Base-by-base conservation (phyloP, 2,329 filamentous ascomycete species). In the Fusarium devonianum region DNA sequence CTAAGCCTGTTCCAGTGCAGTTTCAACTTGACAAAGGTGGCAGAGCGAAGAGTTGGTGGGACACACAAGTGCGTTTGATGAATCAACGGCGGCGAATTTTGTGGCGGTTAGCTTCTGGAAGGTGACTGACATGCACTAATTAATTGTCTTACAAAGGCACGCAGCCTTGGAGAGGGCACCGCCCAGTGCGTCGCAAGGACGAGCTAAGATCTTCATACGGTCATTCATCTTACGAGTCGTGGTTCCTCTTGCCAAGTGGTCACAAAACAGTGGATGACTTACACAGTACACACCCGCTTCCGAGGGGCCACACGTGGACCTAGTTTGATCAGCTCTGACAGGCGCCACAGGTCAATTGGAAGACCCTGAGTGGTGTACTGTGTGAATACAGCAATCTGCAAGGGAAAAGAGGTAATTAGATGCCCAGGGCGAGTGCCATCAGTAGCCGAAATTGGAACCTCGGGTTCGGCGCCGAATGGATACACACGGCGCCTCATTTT, bases 391-490 rank as follows among this genome's bases (percentile, higher is more conserved):
- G n/a, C n/a, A n/a, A n/a, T n/a, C n/a, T n/a, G n/a, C n/a, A n/a
- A n/a, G 17, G 10, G 21, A 14, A 13, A 8, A 34, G n/a, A n/a
- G 19, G 29, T 35, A 33, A 58, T 49, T 45, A 46, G 41, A 41
- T 45, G 14, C 6, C 22, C n/a, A n/a, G n/a, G n/a, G n/a, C n/a
- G n/a, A n/a, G n/a, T 17, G 25, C 18, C 49, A 17, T 46, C 38
- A 41, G 47, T 41, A 60, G 50, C 56, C 61, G 61, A 64, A 54
- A 64, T 64, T 64, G 38, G 53, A n/a, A 35, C 34, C 42, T 36
- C 39, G 55, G 55, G 37, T 42, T 49, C 21, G 29, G 49, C 39
- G 16, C 51, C 41, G 56, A 49, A 60, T 41, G 56, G 51, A 56
- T 59, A 50, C 56, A 47, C 56, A 59, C 55, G 46, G 26, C 33